These are phyloP conservation scores for Cinchona pubescens DNA, from an alignment of 257 asterid species.

Conservation along the genomic window DNA sequence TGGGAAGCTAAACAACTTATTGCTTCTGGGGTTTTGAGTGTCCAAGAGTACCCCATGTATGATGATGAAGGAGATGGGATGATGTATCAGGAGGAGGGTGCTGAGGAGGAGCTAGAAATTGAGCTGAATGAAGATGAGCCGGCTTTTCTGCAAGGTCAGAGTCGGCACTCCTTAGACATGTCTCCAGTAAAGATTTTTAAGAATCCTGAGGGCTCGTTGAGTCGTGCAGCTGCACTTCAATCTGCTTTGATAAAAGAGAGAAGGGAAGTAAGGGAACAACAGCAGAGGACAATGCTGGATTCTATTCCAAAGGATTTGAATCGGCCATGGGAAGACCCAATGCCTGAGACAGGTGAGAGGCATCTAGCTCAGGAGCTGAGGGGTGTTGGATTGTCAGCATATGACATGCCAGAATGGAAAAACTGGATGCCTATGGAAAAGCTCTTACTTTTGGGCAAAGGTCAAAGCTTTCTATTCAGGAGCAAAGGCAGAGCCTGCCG, in stretches of 20 bases:
- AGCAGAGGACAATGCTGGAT: conserved; percentile 89
- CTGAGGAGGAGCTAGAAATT: conserved; percentile 89
- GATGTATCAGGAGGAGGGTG: conserved; percentile 89
- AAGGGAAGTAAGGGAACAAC: conserved; percentile 94
- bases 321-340: conserved; percentile 98
- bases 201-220: conserved; percentile 91
- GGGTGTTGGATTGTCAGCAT: conserved; percentile 95
- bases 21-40: conserved; percentile 79
- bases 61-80: conserved; percentile 81
- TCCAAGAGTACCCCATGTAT: conserved; percentile 69
- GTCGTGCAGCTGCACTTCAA: conserved; percentile 94
- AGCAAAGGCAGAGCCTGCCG: conserved; percentile 83
- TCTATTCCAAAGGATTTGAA: conserved; percentile 97
- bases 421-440: conserved; percentile 89
- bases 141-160: conserved; percentile 82
- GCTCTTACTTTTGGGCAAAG: conserved; percentile 91
- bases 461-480: conserved; percentile 90
- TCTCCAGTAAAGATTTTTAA: conserved; percentile 94
- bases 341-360: conserved; percentile 99
- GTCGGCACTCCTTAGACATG: conserved; percentile 72
- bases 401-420: conserved; percentile 98
- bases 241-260: conserved; percentile 90
- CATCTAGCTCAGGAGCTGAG: conserved; percentile 94
- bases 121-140: conserved; percentile 94
- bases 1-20: conserved; percentile 96